Base-by-base conservation (phyloP, 305 asterid species). In the Ajuga reptans region DNA sequence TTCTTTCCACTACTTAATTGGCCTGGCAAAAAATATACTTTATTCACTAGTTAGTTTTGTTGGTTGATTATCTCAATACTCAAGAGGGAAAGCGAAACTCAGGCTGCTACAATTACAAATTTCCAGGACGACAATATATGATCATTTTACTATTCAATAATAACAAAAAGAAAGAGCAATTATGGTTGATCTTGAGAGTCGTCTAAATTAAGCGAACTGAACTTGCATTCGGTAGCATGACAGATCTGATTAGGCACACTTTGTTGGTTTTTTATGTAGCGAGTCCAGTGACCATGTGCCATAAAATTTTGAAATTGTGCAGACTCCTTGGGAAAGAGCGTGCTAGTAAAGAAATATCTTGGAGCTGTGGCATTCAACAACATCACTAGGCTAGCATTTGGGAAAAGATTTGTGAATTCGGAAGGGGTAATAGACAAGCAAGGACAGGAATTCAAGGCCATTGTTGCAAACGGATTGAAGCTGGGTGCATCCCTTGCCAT, bases 331-430 rank as follows among this genome's bases (percentile, higher is more conserved):
- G 89, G 86, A 42, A 80, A 80, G 75, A 80, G 80, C 71, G 41
- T 86, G 16, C 73, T 77, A n/a, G 82, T 86, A 58, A 82, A 74
- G 78, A 84, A 84, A 54, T 86, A 84, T 66, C 75, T 86, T 15
- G 89, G 85, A 36, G 85, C 87, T 1, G 92, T 84, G 75, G 86
- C 92, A 18, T 84, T 84, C 84, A 86, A 86, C 85, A 86, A 86
- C 84, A 86, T 82, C 68, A 86, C 92, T 5, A 73, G 89, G 42
- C 86, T 86, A 56, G 87, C 89, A n/a, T 86, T 86, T 42, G 92
- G 92, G 61, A 86, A 84, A 63, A 67, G 86, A 10, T 86, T 86
- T 51, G 79, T 72, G 68, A 84, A 81, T 62, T 75, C 89, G 0
- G 87, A 82, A 36, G 92, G 89, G 27, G 9, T 77, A 27, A 64